These are phyloP conservation scores for Talaromyces sp. DNA, from an alignment of 2,329 filamentous ascomycete species.

Conservation along the genomic window DNA sequence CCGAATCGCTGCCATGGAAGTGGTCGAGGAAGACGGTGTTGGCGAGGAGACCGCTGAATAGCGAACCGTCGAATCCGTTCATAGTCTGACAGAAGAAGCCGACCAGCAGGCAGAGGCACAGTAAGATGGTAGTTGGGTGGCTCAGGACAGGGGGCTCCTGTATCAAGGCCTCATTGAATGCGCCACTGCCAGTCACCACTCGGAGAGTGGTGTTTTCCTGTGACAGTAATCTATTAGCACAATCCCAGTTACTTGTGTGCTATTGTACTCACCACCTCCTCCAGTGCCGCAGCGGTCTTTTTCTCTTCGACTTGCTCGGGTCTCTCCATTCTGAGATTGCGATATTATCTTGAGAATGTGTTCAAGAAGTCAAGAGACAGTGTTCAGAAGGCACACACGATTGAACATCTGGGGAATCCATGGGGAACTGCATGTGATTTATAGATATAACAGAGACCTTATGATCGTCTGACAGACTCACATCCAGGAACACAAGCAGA, in stretches of 20 bases:
- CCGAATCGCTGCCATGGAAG: slow-evolving; percentile 42
- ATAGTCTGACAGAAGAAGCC: slow-evolving; percentile 50
- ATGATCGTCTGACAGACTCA: background rate
- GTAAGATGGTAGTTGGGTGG: slow-evolving; percentile 4
- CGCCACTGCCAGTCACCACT: slow-evolving; percentile 7
- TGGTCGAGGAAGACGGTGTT: slow-evolving; percentile 46
- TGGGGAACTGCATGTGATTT: background rate
- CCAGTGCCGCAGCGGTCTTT: background rate
- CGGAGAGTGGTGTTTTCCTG: slow-evolving; percentile 10
- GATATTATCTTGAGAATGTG: background rate
- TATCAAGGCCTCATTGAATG: slow-evolving; percentile 13
- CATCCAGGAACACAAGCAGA: background rate
- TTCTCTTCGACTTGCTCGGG: background rate
- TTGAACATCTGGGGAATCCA: background rate
- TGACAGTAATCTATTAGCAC: background rate
- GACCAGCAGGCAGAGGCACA: slow-evolving; percentile 17
- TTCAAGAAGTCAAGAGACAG: background rate
- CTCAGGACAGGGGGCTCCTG: slow-evolving; percentile 11
- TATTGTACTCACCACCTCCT: background rate
- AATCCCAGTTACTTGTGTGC: background rate
- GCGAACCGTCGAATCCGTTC: slow-evolving; percentile 59
- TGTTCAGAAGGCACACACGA: background rate
- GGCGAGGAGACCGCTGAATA: slow-evolving; percentile 52
- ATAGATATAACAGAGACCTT: background rate
- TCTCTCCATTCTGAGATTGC: background rate